Conservation (phyloP, 768 basidiomycete species). For the Naganishia randhawae region DNA sequence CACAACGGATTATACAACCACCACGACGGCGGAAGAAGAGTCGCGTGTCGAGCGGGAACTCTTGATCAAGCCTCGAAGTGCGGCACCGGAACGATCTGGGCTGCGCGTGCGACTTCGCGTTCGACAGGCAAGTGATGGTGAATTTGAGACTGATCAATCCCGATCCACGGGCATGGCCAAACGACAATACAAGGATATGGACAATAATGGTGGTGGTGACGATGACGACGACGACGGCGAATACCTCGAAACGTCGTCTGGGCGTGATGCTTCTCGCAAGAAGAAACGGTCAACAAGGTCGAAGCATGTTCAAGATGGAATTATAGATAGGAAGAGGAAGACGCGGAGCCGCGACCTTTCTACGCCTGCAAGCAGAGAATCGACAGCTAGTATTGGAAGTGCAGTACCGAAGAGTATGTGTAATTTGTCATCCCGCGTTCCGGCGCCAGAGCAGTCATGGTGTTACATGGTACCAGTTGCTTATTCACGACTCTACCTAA, state of each 20-base stretch:
- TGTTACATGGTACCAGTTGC: background rate
- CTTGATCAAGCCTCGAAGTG: background rate
- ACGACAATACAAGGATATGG: background rate
- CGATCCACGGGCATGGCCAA: background rate
- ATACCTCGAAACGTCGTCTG: background rate
- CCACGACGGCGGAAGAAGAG: constrained; percentile 17
- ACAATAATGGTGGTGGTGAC: background rate
- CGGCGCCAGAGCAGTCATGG: too few relatives aligned
- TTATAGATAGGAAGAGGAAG: background rate
- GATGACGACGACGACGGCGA: constrained; percentile 7
- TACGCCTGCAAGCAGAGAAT: constrained; percentile 5
- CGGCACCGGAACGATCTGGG: background rate
- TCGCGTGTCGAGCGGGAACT: constrained; percentile 18
- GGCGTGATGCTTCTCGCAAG: background rate
- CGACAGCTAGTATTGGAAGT: constrained; percentile 13
- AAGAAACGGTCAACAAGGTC: background rate
- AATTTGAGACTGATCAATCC: background rate
- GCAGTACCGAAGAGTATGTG: background rate
- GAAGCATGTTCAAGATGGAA: background rate
- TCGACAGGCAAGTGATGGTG: background rate
- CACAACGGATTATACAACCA: constrained; percentile 4
- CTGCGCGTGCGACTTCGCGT: constrained; percentile 11
- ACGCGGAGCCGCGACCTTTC: background rate
- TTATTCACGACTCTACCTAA: background rate
- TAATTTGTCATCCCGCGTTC: background rate